Conservation (phyloP, 345 rosid species). For the Cardamine occulta region DNA sequence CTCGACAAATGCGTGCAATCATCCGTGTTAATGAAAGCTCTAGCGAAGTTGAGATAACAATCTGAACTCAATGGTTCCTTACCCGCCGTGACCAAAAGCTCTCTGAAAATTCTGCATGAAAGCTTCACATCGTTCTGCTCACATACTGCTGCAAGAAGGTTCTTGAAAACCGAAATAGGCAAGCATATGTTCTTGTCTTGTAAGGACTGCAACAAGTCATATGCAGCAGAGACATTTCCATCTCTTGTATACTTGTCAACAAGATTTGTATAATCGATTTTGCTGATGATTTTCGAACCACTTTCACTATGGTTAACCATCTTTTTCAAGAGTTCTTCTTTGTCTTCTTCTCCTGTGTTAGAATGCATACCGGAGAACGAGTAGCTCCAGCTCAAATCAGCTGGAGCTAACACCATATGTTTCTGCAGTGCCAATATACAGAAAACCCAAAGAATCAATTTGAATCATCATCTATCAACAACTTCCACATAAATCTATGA, state of each 20-base stretch:
- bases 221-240: constrained; percentile 57
- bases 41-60: constrained; percentile 62
- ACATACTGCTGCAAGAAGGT: constrained; percentile 49
- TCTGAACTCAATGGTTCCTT: constrained; percentile 52
- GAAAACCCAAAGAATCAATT: constrained; percentile 5
- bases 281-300: constrained; percentile 37
- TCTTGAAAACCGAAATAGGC: constrained; percentile 40
- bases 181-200: constrained; percentile 49
- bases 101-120: constrained; percentile 38
- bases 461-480: not conserved
- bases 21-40: constrained; percentile 51
- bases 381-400: constrained; percentile 42
- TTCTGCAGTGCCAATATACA: constrained; percentile 54
- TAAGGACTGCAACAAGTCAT: constrained; percentile 51
- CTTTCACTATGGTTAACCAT: constrained; percentile 37
- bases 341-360: constrained; percentile 45
- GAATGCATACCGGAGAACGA: constrained; percentile 46
- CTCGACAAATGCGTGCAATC: constrained; percentile 49
- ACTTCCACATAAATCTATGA: not conserved
- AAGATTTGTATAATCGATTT: constrained; percentile 43
- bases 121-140: constrained; percentile 32
- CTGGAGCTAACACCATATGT: constrained; percentile 44
- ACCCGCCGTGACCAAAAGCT: constrained; percentile 28
- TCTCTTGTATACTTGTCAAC: constrained; percentile 51
- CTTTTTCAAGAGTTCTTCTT: constrained; percentile 30